Evolutionary conservation across 176 grass and related monocot species (phyloP).

Genomic region (Zoysia pacifica): DNA sequence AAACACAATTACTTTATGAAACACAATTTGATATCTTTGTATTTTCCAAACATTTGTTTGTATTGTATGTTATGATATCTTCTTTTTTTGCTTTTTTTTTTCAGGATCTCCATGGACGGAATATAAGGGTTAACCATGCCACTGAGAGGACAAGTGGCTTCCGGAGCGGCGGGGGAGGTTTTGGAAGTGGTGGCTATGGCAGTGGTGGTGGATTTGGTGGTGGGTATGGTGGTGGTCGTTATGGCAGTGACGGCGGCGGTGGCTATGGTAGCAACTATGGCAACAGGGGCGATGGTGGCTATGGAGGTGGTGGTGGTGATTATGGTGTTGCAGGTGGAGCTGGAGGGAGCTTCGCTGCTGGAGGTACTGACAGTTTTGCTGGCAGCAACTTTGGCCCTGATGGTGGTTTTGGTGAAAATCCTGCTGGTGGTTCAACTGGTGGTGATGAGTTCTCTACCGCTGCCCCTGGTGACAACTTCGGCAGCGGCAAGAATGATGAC

Average conservation of each 20-base stretch:
- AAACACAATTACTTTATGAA: neutral
- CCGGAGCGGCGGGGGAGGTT: conserved; percentile 16
- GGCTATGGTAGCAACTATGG: neutral
- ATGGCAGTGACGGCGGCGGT: neutral
- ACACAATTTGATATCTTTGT: neutral
- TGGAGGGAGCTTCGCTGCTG: conserved; percentile 9
- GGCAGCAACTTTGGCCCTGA: conserved; percentile 25
- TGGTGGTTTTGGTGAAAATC: conserved; percentile 16
- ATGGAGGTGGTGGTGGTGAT: neutral
- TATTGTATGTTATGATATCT: neutral
- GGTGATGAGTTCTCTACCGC: conserved; percentile 27
- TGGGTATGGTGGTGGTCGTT: neutral
- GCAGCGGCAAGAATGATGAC: conserved; percentile 38
- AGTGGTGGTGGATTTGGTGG: neutral
- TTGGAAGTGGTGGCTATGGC: neutral
- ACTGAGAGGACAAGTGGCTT: conserved; percentile 53
- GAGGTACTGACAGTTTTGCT: neutral
- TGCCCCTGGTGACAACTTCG: neutral
- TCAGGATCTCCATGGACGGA: conserved; percentile 62
- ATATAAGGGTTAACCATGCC: conserved; percentile 60
- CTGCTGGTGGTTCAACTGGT: conserved; percentile 16
- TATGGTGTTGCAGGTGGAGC: conserved; percentile 21
- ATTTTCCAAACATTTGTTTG: neutral
- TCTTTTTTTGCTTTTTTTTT: neutral
- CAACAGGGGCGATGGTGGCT: too few relatives aligned